Conservation (phyloP, 2,329 filamentous ascomycete species). For the Penicillium verrucosum region DNA sequence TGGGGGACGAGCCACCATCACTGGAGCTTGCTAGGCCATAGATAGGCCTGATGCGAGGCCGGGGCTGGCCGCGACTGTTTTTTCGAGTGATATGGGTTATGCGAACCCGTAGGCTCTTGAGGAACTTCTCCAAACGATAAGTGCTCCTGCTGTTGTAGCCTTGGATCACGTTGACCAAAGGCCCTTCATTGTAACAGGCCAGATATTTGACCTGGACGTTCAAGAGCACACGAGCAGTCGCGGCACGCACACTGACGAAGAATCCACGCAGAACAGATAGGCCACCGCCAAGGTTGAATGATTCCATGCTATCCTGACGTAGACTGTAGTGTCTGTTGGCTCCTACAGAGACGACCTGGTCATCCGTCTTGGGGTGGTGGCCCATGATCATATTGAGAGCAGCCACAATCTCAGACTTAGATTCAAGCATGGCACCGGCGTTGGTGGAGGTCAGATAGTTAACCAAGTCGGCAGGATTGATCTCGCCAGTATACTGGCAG, state of each 20-base stretch:
- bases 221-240: constrained; percentile 56
- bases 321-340: constrained; percentile 54
- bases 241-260: constrained; percentile 59
- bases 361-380: constrained; percentile 45
- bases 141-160: constrained; percentile 18
- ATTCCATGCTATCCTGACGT: constrained; percentile 30
- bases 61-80: constrained; percentile 31
- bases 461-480: constrained; percentile 43
- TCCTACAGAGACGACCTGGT: constrained; percentile 46
- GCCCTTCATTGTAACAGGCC: constrained; percentile 54
- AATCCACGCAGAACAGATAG: constrained; percentile 60
- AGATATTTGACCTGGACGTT: constrained; percentile 62
- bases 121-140: constrained; percentile 30
- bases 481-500: constrained; percentile 33
- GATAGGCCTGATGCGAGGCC: constrained; percentile 47
- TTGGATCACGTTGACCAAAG: constrained; percentile 40
- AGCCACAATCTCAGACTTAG: constrained; percentile 53
- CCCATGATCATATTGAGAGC: constrained; percentile 58
- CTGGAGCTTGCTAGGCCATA: constrained; percentile 41
- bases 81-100: constrained; percentile 41
- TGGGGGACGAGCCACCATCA: constrained; percentile 35
- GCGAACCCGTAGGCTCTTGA: constrained; percentile 43
- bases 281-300: constrained; percentile 47
- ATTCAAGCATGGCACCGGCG: constrained; percentile 36
- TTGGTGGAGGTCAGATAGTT: constrained; percentile 42